These are phyloP conservation scores for Tylopilus balloui DNA, from an alignment of 768 basidiomycete genomes.

Conservation along the genomic window DNA sequence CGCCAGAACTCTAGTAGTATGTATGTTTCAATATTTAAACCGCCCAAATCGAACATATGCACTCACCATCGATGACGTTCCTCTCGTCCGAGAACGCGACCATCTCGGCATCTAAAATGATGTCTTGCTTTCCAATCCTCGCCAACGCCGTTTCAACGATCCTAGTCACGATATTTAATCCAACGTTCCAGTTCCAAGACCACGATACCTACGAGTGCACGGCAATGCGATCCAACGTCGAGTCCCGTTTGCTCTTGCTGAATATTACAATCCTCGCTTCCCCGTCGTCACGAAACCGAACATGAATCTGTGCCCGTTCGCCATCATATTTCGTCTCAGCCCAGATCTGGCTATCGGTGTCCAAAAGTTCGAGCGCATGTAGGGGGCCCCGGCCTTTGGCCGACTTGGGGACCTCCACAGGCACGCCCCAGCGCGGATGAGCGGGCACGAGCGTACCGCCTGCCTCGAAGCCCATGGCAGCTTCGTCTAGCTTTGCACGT, in stretches of 20 bases:
- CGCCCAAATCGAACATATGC: background rate
- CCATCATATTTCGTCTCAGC: conserved; percentile 95
- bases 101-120: conserved; percentile 84
- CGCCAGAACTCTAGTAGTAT: conserved; percentile 71
- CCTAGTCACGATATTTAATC: conserved; percentile 28
- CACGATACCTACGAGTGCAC: conserved; percentile 43
- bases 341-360: conserved; percentile 45
- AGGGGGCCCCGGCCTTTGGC: conserved; percentile 61
- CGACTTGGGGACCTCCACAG: conserved; percentile 80
- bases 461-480: conserved; percentile 43
- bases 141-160: conserved; percentile 61
- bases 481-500: conserved; percentile 56
- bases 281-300: conserved; percentile 42
- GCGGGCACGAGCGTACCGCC: conserved; percentile 20
- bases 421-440: conserved; percentile 50
- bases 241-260: conserved; percentile 84
- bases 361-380: conserved; percentile 46
- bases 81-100: conserved; percentile 66
- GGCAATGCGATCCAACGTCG: conserved; percentile 69
- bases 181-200: background rate
- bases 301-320: conserved; percentile 91
- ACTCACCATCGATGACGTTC: conserved; percentile 64
- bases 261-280: conserved; percentile 64
- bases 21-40: conserved; percentile 3
- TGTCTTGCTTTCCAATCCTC: conserved; percentile 34